phyloP scores from a whole-genome alignment of 352 stramenopile species.

The Phytophthora syringae region DNA sequence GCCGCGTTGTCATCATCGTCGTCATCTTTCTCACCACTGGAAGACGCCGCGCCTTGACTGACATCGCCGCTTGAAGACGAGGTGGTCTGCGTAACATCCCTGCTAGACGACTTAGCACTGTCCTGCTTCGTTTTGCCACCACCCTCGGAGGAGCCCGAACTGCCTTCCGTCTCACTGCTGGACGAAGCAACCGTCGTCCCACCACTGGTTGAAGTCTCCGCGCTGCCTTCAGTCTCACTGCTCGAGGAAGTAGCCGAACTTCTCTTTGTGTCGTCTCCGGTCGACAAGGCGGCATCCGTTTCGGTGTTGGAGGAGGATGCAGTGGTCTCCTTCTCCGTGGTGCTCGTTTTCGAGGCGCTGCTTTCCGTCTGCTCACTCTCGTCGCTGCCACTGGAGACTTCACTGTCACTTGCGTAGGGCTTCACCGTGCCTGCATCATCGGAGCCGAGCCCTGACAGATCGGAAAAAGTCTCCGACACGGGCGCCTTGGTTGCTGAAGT shows the following conservation, averaged over 20 bases:
- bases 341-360: conserved; percentile 2
- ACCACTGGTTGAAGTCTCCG: background rate
- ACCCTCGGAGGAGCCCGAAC: background rate
- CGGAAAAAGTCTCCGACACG: conserved; percentile 21
- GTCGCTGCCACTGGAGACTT: conserved; percentile 9
- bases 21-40: conserved; percentile 16
- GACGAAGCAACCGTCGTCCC: background rate
- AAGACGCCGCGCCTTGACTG: conserved; percentile 19
- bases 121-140: conserved; percentile 6
- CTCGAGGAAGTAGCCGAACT: conserved; percentile 3
- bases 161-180: conserved; percentile 19
- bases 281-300: background rate
- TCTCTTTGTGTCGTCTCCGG: background rate
- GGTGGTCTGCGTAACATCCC: conserved; percentile 17
- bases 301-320: conserved; percentile 9
- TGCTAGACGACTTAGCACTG: background rate
- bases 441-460: conserved; percentile 19
- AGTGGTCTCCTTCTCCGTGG: conserved; percentile 4
- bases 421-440: conserved; percentile 24
- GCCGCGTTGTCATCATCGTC: conserved; percentile 12
- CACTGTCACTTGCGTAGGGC: conserved; percentile 11
- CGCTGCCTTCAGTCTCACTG: background rate
- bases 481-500: conserved; percentile 17
- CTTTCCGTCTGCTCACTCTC: conserved; percentile 21
- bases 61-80: conserved; percentile 21